A percentile compares a stretch with the other conserved stretches of the same genome.
Conservation (phyloP, 2,329 filamentous ascomycete species). For the Hawksworthiomyces lignivorus region DNA sequence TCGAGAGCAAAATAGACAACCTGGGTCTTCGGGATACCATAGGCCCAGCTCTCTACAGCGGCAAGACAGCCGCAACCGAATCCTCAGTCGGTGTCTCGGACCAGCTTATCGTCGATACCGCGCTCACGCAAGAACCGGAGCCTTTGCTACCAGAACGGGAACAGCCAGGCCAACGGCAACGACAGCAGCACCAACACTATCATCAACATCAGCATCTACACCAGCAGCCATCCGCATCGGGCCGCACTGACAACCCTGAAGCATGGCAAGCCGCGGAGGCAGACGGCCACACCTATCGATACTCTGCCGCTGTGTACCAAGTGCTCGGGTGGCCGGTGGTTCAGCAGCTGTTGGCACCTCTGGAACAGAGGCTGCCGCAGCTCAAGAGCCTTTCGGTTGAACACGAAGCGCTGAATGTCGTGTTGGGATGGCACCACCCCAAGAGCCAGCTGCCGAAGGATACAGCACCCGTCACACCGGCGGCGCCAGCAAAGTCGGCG, state of each 20-base stretch:
- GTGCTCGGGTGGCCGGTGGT: constrained; percentile 43
- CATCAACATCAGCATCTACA: no score
- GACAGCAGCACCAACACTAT: no score
- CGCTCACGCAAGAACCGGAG: no score
- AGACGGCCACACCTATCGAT: constrained; percentile 19
- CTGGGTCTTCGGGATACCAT: constrained; percentile 20
- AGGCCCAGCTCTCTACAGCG: neutral
- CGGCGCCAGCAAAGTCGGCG: neutral
- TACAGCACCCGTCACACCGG: constrained; percentile 1
- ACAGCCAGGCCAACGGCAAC: no score
- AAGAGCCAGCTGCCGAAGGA: constrained; percentile 13
- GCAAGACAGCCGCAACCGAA: neutral
- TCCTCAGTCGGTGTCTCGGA: neutral
- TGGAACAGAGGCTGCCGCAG: constrained; percentile 22
- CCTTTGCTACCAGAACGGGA: no score
- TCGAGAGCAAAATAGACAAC: constrained; percentile 49
- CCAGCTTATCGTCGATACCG: no score
- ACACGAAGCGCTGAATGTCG: constrained; percentile 28
- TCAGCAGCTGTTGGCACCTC: constrained; percentile 29
- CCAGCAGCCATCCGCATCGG: no score
- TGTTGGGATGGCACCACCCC: constrained; percentile 24
- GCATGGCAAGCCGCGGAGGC: no score
- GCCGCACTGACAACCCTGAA: no score
- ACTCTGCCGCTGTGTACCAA: constrained; percentile 38
- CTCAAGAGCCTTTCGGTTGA: constrained; percentile 20